A percentile compares a stretch with the other conserved stretches of the same genome.
phyloP scores from a whole-genome alignment of 768 basidiomycete species.

The Xerocomellus intermedius region DNA sequence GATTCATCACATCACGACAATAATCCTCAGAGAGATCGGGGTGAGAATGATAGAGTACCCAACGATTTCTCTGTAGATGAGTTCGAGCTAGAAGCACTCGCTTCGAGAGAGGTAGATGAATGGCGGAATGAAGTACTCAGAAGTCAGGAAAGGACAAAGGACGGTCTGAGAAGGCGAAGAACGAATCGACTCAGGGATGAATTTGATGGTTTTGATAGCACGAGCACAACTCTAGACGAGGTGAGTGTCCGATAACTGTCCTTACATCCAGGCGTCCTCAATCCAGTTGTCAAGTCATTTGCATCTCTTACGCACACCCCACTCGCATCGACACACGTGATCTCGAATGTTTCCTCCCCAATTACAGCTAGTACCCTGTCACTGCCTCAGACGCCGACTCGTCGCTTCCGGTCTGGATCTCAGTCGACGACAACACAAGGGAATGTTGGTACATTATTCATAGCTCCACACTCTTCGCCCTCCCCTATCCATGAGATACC shows the following conservation, averaged over 20 bases:
- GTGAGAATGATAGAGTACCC: neutral
- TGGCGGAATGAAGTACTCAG: conserved; percentile 48
- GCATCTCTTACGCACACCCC: conserved; percentile 44
- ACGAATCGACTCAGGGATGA: conserved; percentile 1
- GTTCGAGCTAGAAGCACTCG: conserved; percentile 54
- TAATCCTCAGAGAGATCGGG: neutral
- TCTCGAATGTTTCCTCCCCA: conserved; percentile 40
- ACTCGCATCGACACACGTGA: conserved; percentile 48
- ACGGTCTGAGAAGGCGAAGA: conserved; percentile 11
- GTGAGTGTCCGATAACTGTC: conserved; percentile 31
- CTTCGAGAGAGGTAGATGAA: conserved; percentile 48
- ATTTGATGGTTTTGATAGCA: conserved; percentile 20
- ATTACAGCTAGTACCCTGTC: conserved; percentile 12
- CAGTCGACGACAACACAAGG: conserved; percentile 15
- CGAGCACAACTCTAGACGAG: conserved; percentile 45
- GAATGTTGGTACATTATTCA: neutral
- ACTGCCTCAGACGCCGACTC: conserved; percentile 15
- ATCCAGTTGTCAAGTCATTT: conserved; percentile 38
- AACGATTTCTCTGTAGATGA: conserved; percentile 19
- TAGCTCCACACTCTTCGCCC: neutral
- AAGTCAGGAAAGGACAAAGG: conserved; percentile 18
- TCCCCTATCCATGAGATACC: conserved; percentile 1
- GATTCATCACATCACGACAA: conserved; percentile 5
- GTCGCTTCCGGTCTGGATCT: conserved; percentile 19
- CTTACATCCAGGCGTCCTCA: neutral